A percentile compares a stretch with the other conserved stretches of the same genome.
These are phyloP conservation scores for Fraxinus pennsylvanica DNA, from an alignment of 257 asterid genomes.

Conservation along the genomic window DNA sequence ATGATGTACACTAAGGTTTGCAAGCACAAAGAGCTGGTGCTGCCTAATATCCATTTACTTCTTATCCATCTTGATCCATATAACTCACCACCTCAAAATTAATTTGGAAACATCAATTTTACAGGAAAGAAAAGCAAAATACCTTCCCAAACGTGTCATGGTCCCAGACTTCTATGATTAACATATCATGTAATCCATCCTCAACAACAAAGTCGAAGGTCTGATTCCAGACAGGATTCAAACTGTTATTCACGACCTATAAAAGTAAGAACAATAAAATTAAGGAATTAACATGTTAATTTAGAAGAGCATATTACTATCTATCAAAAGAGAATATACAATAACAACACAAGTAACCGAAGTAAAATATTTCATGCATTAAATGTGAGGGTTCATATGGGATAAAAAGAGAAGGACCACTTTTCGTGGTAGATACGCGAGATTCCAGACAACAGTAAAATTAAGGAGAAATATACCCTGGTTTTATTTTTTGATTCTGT, in stretches of 20 bases:
- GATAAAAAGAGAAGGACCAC: background rate
- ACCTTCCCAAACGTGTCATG: conserved; percentile 99
- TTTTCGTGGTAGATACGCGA: background rate
- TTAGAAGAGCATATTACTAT: background rate
- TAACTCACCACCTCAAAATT: conserved; percentile 16
- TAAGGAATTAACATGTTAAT: conserved; percentile 3
- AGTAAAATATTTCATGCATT: background rate
- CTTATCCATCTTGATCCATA: conserved; percentile 6
- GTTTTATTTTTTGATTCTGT: conserved; percentile 75
- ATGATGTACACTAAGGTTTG: background rate
- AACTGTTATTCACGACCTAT: conserved; percentile 81
- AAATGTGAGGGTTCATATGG: background rate
- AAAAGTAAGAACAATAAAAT: conserved; percentile 19
- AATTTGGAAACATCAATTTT: background rate
- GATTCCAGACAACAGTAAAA: background rate
- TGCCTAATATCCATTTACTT: background rate
- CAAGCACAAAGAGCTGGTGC: background rate
- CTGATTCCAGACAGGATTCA: conserved; percentile 98
- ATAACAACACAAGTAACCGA: conserved; percentile 3
- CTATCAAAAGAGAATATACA: background rate
- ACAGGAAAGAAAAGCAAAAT: conserved; percentile 14
- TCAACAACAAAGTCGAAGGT: conserved; percentile 92
- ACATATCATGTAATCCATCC: conserved; percentile 97
- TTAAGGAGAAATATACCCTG: conserved; percentile 55
- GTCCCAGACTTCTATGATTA: conserved; percentile 79